These are phyloP conservation scores for Cordyceps fumosorosea DNA, from an alignment of 2,329 filamentous ascomycete species.

Conservation along the genomic window DNA sequence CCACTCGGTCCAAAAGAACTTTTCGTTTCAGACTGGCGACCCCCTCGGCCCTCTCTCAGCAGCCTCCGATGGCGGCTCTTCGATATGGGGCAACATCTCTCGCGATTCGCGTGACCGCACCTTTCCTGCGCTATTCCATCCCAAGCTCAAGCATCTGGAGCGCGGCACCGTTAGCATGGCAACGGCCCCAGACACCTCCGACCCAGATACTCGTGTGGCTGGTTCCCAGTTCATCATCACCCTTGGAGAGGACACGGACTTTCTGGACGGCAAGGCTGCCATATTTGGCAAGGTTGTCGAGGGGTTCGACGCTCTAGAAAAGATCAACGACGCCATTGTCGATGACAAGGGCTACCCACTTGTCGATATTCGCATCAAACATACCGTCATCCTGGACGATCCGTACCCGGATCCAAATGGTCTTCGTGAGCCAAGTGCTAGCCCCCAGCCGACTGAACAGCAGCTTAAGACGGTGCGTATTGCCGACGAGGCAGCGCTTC, in stretches of 20 bases:
- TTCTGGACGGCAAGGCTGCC: slow-evolving; percentile 85
- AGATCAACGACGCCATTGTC: slow-evolving; percentile 84
- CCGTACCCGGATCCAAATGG: slow-evolving; percentile 78
- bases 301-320: slow-evolving; percentile 88
- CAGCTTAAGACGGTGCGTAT: slow-evolving; percentile 91
- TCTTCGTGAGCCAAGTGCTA: slow-evolving; percentile 68
- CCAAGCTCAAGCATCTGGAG: slow-evolving; percentile 81
- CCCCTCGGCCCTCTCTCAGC: slow-evolving; percentile 79
- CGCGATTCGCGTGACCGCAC: slow-evolving; percentile 61
- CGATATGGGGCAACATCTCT: slow-evolving; percentile 81
- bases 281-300: slow-evolving; percentile 95
- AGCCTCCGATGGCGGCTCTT: slow-evolving; percentile 85
- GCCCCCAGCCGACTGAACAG: slow-evolving; percentile 72
- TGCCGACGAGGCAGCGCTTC: slow-evolving; percentile 76
- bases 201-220: slow-evolving; percentile 76
- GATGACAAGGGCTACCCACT: slow-evolving; percentile 81
- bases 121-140: slow-evolving; percentile 78
- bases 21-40: slow-evolving; percentile 94
- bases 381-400: slow-evolving; percentile 87
- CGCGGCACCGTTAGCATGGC: slow-evolving; percentile 96
- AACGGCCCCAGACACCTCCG: slow-evolving; percentile 67
- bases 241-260: slow-evolving; percentile 81
- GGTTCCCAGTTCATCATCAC: slow-evolving; percentile 94
- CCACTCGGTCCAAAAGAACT: slow-evolving; percentile 87
- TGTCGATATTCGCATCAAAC: slow-evolving; percentile 90